Evolutionary conservation across 1,139 yeast genomes (phyloP).

Genomic region (Hanseniaspora uvarum): DNA sequence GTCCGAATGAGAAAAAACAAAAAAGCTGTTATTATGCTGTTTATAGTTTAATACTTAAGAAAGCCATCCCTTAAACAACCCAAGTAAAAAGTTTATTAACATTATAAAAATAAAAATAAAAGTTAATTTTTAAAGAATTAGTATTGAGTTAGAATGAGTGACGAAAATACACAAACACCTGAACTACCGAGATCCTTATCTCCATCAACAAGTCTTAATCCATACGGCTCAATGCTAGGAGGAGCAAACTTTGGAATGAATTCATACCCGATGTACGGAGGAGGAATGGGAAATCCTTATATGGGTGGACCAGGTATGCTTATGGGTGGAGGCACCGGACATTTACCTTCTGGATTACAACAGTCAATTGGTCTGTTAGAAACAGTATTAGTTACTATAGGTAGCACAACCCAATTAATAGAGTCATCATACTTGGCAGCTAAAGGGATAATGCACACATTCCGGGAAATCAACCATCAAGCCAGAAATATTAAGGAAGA

Average conservation of each 20-base stretch:
- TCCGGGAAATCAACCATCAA: constrained; percentile 10
- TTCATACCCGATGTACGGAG: background rate
- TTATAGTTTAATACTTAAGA: no score
- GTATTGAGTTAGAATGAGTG: background rate
- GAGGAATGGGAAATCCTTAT: constrained; percentile 10
- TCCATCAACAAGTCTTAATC: background rate
- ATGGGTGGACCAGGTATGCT: constrained; percentile 11
- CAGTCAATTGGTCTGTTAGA: constrained; percentile 11
- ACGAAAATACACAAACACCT: background rate
- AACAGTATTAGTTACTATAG: constrained; percentile 12
- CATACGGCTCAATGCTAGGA: constrained; percentile 21
- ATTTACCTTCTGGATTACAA: constrained; percentile 11
- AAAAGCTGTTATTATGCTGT: no score
- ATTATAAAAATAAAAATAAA: no score
- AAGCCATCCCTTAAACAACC: background rate
- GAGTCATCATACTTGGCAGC: constrained; percentile 15
- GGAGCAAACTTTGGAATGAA: constrained; percentile 13
- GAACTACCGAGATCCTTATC: background rate
- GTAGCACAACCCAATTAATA: constrained; percentile 14
- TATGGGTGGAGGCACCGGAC: background rate
- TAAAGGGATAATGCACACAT: constrained; percentile 12
- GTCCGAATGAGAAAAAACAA: no score
- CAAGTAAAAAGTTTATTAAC: background rate
- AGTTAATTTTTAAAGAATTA: no score
- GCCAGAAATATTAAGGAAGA: constrained; percentile 1